Conservation (phyloP, 352 stramenopile genomes). For the Phytophthora litchii region DNA sequence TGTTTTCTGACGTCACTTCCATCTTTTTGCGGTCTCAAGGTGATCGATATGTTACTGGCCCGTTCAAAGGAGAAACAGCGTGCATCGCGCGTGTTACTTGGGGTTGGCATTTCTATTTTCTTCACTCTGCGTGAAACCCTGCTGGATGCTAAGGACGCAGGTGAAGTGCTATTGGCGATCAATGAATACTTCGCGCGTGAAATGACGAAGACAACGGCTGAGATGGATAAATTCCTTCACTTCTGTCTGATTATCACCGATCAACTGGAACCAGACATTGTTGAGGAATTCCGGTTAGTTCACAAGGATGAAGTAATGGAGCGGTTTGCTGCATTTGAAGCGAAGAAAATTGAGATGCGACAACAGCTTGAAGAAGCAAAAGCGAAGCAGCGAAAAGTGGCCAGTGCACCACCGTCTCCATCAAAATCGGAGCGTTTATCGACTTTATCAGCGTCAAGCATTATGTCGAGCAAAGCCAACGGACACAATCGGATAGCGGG, state of each 20-base stretch:
- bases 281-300: slow-evolving; percentile 73
- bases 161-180: slow-evolving; percentile 78
- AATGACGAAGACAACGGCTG: slow-evolving; percentile 64
- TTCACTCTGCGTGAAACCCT: slow-evolving; percentile 65
- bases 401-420: slow-evolving; percentile 56
- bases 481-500: slow-evolving; percentile 34
- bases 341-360: slow-evolving; percentile 87
- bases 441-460: slow-evolving; percentile 45
- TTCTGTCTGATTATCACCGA: slow-evolving; percentile 73
- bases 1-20: slow-evolving; percentile 83
- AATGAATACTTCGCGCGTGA: slow-evolving; percentile 82
- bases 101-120: slow-evolving; percentile 81
- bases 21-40: slow-evolving; percentile 69
- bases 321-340: slow-evolving; percentile 74
- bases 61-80: slow-evolving; percentile 64
- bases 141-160: slow-evolving; percentile 72
- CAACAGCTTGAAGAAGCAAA: slow-evolving; percentile 80
- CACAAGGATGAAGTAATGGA: slow-evolving; percentile 88
- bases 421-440: slow-evolving; percentile 60
- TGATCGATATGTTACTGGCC: slow-evolving; percentile 82
- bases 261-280: slow-evolving; percentile 73
- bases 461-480: slow-evolving; percentile 29
- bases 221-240: slow-evolving; percentile 75
- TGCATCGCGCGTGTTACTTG: slow-evolving; percentile 72
- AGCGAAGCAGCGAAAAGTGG: slow-evolving; percentile 46